Conservation (phyloP, 768 basidiomycete genomes). For the Clitopilus hobsonii region DNA sequence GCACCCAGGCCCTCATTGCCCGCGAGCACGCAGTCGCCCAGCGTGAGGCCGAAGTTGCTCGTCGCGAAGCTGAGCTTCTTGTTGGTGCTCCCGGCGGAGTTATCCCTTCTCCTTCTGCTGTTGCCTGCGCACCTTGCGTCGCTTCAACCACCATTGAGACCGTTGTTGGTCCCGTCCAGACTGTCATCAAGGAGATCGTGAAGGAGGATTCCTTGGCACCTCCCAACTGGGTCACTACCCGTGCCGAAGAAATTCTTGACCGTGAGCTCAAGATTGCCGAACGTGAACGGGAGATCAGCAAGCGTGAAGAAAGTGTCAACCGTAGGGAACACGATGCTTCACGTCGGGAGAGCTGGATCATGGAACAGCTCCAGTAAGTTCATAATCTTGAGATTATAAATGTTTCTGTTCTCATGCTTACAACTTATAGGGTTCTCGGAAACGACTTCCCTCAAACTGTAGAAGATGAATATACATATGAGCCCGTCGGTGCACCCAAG, state of each 20-base stretch:
- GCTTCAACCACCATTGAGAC: conserved; percentile 52
- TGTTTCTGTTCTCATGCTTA: too few species aligned
- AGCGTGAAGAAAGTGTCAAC: conserved; percentile 81
- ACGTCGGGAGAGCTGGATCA: conserved; percentile 85
- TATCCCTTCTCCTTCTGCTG: conserved; percentile 47
- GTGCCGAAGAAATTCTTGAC: conserved; percentile 78
- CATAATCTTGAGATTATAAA: too few species aligned
- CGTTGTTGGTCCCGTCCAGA: conserved; percentile 55
- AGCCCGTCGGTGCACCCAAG: conserved; percentile 51
- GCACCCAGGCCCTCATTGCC: conserved; percentile 73
- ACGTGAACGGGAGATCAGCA: conserved; percentile 80
- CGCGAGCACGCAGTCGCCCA: conserved; percentile 76
- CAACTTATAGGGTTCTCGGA: conserved; percentile 57
- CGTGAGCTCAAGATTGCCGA: conserved; percentile 84
- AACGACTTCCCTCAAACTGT: conserved; percentile 61
- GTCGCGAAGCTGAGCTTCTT: conserved; percentile 82
- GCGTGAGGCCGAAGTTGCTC: conserved; percentile 86
- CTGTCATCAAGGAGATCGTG: conserved; percentile 84
- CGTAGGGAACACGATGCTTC: conserved; percentile 84
- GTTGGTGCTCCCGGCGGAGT: conserved; percentile 83
- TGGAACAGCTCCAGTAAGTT: conserved; percentile 86
- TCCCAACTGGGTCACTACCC: conserved; percentile 75
- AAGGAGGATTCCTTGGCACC: conserved; percentile 77
- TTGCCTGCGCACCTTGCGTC: conserved; percentile 55
- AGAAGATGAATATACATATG: conserved; percentile 81